Base-by-base conservation (phyloP, 1,139 yeast genomes). In the Saccharomycopsis crataegensis region DNA sequence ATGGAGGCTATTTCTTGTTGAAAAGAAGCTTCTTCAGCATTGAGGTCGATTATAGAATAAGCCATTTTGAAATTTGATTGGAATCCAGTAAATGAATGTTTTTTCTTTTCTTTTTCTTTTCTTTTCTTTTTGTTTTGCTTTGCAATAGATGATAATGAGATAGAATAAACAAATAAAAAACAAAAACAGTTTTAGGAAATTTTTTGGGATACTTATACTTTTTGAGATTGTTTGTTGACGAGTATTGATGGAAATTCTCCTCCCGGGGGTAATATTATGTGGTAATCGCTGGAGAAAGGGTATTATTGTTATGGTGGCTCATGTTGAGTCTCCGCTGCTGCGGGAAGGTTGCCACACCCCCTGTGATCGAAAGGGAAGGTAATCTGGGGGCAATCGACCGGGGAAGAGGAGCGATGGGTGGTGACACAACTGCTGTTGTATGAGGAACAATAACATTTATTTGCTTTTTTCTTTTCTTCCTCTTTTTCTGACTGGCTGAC, bases 1-100 rank as follows among this genome's bases (percentile, higher is more conserved):
- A 78, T 72, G 50, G 67, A 65, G n/a, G 64, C 53, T 2, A 63
- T 57, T 48, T 65, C 66, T 6, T 55, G 49, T 22, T 53, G 47
- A 40, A 62, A 62, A 11, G 60, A 53, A 6, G 43, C 52, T 36
- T 59, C 58, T 31, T 52, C 58, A 34, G 55, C 57, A 17, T 59
- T 56, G 41, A 54, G 43, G 17, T 56, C 51, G 34, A 55, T 57
- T 33, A 14, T 41, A 34, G 54, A 33, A 51, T 54, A 54, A 16
- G 56, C 49, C 58, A 55, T 55, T 33, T 43, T 49, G 47, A 37
- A 32, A 40, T 8, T 8, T 47, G 2, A 11, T 11, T 32, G 17
- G 12, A 3, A 12, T 12, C 11, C 9, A 8, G 8, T 8, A n/a
- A 8, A 41, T 34, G 8, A 34, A 8, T 34, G 11, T 34, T 11